Base-by-base conservation (phyloP, 208 protist genomes). In the Trypanosoma rangeli region DNA sequence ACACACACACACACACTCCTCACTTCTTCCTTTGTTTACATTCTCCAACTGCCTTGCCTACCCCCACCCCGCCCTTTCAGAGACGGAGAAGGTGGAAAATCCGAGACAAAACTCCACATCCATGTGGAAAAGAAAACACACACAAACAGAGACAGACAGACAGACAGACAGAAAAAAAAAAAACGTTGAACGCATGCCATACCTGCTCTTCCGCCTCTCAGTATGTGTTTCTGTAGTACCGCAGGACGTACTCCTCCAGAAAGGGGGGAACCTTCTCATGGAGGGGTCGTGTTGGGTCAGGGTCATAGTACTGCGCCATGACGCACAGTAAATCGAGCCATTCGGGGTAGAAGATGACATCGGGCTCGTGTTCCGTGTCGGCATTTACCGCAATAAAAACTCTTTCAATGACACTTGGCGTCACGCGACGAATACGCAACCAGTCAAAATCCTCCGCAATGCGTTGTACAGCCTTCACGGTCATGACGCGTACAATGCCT, bases 401-500 rank as follows among this genome's bases (percentile, higher is more conserved):
- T 24, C 79, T 73, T 46, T 76, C 74, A 65, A 91, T 52, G 4
- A 73, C 29, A 29, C 35, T 5, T 12, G 55, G 15, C 28, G 70
- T 75, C 31, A 85, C 35, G 0, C 72, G 74, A 16, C 76, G 70
- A 37, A 78, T 59, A 13, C 66, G 46, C 10, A 28, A 59, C 88
- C 88, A 94, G 28, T 68, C 64, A 60, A 89, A 80, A 10, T 84
- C 78, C 69, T 79, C 78, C 29, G 79, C 78, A 74, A 94, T 82
- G 0, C 39, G 48, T 35, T 79, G 22, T 54, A 86, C 71, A 24
- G 74, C 80, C 8, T 48, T 55, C 59, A 76, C 72, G 29, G 79
- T 79, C 64, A 94, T 54, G 9, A 91, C 82, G 12, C 75, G 79
- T 24, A 87, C 88, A 54, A 94, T 94, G 42, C 88, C 86, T 29